Base-by-base conservation (phyloP, 1,139 yeast genomes). In the Pichia kudriavzevii region DNA sequence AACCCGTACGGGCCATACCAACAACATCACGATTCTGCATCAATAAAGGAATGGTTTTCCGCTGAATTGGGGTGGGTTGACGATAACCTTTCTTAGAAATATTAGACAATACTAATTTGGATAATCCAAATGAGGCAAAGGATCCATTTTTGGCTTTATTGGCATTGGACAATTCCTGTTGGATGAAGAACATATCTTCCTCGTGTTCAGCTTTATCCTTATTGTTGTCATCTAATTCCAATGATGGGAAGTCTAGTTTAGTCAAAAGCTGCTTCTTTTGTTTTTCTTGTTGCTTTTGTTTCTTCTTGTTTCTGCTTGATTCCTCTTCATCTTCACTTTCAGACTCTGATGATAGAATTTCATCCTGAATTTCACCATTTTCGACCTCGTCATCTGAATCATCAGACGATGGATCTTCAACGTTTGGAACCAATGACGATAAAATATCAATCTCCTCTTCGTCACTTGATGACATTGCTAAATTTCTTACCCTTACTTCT, bases 1-100 rank as follows among this genome's bases (percentile, higher is more conserved):
- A 83, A 51, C 99, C 99, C 1, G 99, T 93, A 53, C 97, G 73
- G 15, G 99, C 99, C 95, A 93, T 93, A 52, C 97, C 99, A 15
- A 93, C 98, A 23, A 93, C 94, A 61, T 93, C 98, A 53, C 94
- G 69, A 41, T 76, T 80, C 40, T 83, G 88, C 64, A 91, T 65
- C 38, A 91, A 79, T 39, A 87, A 66, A 1, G 98, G 98, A 39
- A 93, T 84, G 3, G 98, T 79, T 55, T 88, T 88, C 44, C 98
- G 70, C 61, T 93, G 99, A 56, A 93, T 93, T 2, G 99, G 98
- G 0, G 99, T 93, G 8, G 99, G 98, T 48, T 83, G 94, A 49
- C 77, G 80, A 63, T 77, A 93, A 0, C 99, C 99, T 55, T 85
- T 88, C 45, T 76, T 78, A 38, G 75, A 58, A 38, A 93, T 81